A percentile compares a stretch with the other conserved stretches of the same genome.
Conservation (phyloP, 140 eudicot species). For the Bidens hawaiensis region DNA sequence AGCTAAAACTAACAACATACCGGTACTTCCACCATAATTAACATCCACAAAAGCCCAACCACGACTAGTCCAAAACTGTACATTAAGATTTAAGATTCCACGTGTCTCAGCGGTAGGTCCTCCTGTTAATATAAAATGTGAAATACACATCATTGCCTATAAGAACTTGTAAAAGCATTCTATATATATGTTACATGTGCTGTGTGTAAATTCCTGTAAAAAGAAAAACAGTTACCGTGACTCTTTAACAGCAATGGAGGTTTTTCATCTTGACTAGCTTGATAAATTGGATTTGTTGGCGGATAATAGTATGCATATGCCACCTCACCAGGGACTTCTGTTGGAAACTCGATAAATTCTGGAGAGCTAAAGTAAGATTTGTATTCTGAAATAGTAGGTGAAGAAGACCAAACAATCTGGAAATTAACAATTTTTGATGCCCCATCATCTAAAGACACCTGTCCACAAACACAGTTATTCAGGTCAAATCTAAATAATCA, state of each 20-base stretch:
- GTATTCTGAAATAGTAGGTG: slow-evolving; percentile 55
- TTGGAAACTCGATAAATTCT: slow-evolving; percentile 88
- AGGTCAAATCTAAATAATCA: background rate
- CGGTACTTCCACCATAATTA: slow-evolving; percentile 98
- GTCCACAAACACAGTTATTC: slow-evolving; percentile 15
- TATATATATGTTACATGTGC: too few species aligned
- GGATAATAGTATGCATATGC: slow-evolving; percentile 97
- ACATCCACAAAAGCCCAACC: slow-evolving; percentile 99
- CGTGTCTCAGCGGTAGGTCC: slow-evolving; percentile 96
- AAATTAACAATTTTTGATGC: slow-evolving; percentile 58
- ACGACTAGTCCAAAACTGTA: slow-evolving; percentile 98
- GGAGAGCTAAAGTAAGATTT: slow-evolving; percentile 68
- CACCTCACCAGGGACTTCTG: slow-evolving; percentile 73
- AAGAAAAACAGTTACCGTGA: slow-evolving; percentile 50
- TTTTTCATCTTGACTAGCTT: slow-evolving; percentile 68
- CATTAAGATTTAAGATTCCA: slow-evolving; percentile 66
- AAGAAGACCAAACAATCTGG: slow-evolving; percentile 80
- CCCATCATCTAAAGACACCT: slow-evolving; percentile 78
- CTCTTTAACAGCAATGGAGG: slow-evolving; percentile 91
- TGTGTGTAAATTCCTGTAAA: too few species aligned
- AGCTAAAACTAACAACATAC: slow-evolving; percentile 33
- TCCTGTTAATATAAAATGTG: too few species aligned
- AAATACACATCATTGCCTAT: background rate
- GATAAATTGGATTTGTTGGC: slow-evolving; percentile 70
- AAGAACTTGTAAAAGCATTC: too few species aligned